Evolutionary conservation across 805 yeast species (phyloP), one percentile per base, ranked within the genome.

Genomic region (Pachysolen tannophilus): DNA sequence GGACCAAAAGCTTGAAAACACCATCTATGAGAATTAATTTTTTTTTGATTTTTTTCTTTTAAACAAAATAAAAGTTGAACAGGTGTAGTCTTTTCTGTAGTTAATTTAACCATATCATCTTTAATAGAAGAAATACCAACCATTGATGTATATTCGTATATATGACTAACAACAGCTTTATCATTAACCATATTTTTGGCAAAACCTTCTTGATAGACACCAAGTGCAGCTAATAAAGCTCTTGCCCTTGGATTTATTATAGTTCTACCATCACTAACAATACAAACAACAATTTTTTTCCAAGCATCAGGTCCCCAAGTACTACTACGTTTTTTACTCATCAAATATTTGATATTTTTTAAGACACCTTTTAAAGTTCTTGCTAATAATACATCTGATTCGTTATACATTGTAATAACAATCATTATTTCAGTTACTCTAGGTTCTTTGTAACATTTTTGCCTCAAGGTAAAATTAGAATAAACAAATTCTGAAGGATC

Each of bases 21-120:
- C 98, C 98, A 90, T 48, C 97, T 72, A 60, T 90, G 98, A 3
- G 96, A 86, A 57, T 90, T 90, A 55, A 90, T 90, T 52, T 90
- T 90, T 53, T 82, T 78, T 45, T 82, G 77, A 56, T 90, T 90
- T 50, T 78, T 76, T 51, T 90, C 97, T 53, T 90, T 90, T 49
- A 90, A 61, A 49, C 96, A 90, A 55, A 88, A 88, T 18, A 90
- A 56, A 58, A 92, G 63, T 56, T 90, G 97, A 8, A 87, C 81
- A 0, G 98, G 98, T 3, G 78, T 72, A 16, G 69, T 68, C 40
- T 71, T 63, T 39, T 78, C 82, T 2, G 86, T 69, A 1, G 76
- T 72, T 28, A 90, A 61, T 48, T 80, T 79, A 28, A 88, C 79
- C 10, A 69, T 68, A 35, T 74, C 74, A 32, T 76, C 75, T 28